Evolutionary conservation across 164 flowering plant genomes (phyloP).

Genomic region (Kalanchoe fedtschenkoi): DNA sequence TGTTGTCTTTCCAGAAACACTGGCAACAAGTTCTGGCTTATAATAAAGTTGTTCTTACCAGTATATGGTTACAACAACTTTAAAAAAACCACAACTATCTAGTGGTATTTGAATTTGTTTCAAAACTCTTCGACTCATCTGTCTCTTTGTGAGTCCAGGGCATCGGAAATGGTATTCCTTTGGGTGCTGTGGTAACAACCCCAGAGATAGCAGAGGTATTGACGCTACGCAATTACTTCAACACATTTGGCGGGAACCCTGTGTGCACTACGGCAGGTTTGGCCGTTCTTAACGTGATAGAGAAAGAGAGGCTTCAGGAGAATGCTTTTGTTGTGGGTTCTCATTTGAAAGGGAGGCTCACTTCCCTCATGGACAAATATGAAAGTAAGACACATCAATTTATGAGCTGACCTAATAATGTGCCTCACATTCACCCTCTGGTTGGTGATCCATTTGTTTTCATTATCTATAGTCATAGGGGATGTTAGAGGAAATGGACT

Average conservation of each 20-base stretch:
- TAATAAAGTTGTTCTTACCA: no score
- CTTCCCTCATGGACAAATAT: conserved; percentile 55
- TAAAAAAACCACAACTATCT: no score
- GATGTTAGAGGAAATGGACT: conserved; percentile 90
- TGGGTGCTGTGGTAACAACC: conserved; percentile 96
- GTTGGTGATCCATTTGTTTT: neutral
- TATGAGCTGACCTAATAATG: neutral
- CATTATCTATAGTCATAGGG: conserved; percentile 58
- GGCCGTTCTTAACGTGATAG: conserved; percentile 78
- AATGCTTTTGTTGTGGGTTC: conserved; percentile 70
- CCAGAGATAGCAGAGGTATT: conserved; percentile 84
- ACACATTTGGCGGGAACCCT: conserved; percentile 97
- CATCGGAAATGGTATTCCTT: conserved; percentile 92
- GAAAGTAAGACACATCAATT: conserved; percentile 36
- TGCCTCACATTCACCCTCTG: neutral
- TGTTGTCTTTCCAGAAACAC: no score
- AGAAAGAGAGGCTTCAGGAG: conserved; percentile 80
- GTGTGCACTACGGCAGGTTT: conserved; percentile 84
- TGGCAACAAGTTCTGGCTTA: no score
- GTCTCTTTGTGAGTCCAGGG: conserved; percentile 28
- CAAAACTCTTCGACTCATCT: neutral
- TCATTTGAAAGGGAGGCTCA: conserved; percentile 61
- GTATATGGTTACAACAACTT: no score
- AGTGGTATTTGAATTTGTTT: no score
- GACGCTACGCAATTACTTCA: conserved; percentile 65